Evolutionary conservation across 176 grass and related monocot genomes (phyloP), one percentile per base, ranked within the genome.

Genomic region (Raddia distichophylla): DNA sequence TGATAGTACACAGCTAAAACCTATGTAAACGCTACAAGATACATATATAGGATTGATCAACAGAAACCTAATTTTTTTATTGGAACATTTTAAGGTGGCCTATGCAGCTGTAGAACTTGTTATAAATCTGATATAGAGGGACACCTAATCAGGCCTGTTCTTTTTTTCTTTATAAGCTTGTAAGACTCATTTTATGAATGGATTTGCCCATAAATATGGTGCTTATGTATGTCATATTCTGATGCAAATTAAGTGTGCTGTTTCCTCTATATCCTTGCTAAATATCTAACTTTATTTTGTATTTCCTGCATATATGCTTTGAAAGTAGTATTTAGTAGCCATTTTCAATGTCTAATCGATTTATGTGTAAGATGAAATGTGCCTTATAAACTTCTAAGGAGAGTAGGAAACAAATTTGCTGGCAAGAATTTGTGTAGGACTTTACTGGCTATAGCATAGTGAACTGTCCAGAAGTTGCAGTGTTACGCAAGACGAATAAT

Each of bases 361-460:
- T 5, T 40, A 40, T 40, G 4, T 40, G 37, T 40, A 40, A 40
- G 37, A 40, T 5, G 37, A 40, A 40, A 40, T 40, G 37, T 5
- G 4, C 37, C 37, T 40, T 40, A 40, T 40, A 40, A 40, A 40
- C 37, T 40, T 40, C 1, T 2, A 40, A 3, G 37, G 37, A 40
- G 37, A 40, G 63, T 16, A 67, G 46, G 78, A 32, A 83, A 51
- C 18, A 51, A 40, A 77, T 77, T 70, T 69, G 64, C 27, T 32
- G 32, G 34, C 42, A 52, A 59, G 14, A 19, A 22, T 83, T 66
- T 63, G 53, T 18, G 56, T 17, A 62, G 8, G 55, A 64, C 57
- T 40, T 48, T 56, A 13, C 67, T 78, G 17, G 10, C 75, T 78
- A 35, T 66, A 37, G 17, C 34, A 20, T 19, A 18, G 53, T 44